These are phyloP conservation scores for Fusarium sp. DNA, from an alignment of 2,329 filamentous ascomycete genomes.

Conservation along the genomic window DNA sequence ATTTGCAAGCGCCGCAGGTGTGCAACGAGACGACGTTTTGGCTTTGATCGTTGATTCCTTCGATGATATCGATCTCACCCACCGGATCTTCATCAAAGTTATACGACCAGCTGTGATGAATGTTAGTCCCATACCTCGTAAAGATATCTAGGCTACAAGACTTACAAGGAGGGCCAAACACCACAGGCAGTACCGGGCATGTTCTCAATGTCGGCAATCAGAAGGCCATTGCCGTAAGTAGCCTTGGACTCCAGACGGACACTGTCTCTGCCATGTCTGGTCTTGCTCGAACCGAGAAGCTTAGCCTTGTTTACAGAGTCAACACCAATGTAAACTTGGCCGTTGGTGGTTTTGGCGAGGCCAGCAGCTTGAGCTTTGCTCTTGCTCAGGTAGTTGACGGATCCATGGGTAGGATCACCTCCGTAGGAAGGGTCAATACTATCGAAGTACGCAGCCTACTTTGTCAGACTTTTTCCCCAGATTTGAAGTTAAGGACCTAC, in stretches of 20 bases:
- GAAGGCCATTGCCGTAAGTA: conserved; percentile 71
- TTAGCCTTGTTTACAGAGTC: conserved; percentile 11
- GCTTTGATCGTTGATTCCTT: conserved; percentile 72
- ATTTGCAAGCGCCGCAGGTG: conserved; percentile 64
- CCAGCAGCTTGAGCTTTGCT: conserved; percentile 49
- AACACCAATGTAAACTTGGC: conserved; percentile 10
- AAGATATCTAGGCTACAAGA: neutral
- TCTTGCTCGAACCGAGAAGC: conserved; percentile 28
- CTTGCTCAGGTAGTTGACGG: conserved; percentile 65
- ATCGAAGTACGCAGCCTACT: conserved; percentile 14
- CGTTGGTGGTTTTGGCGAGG: conserved; percentile 38
- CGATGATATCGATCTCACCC: conserved; percentile 81
- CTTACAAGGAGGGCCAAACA: conserved; percentile 40
- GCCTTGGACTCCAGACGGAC: conserved; percentile 74
- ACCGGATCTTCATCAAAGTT: conserved; percentile 31
- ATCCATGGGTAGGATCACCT: conserved; percentile 74
- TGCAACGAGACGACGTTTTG: conserved; percentile 73
- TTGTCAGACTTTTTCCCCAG: neutral
- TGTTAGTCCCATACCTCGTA: neutral
- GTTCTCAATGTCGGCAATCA: conserved; percentile 62
- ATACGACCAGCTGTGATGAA: conserved; percentile 5
- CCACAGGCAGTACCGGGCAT: conserved; percentile 38
- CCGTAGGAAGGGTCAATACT: conserved; percentile 34
- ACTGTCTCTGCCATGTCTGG: conserved; percentile 59
- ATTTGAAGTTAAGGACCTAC: neutral